Percentiles rank a stretch among this genome's conserved stretches.
These are phyloP conservation scores for Tetrapisispora pingtungensis DNA, from an alignment of 805 yeast species.

Conservation along the genomic window DNA sequence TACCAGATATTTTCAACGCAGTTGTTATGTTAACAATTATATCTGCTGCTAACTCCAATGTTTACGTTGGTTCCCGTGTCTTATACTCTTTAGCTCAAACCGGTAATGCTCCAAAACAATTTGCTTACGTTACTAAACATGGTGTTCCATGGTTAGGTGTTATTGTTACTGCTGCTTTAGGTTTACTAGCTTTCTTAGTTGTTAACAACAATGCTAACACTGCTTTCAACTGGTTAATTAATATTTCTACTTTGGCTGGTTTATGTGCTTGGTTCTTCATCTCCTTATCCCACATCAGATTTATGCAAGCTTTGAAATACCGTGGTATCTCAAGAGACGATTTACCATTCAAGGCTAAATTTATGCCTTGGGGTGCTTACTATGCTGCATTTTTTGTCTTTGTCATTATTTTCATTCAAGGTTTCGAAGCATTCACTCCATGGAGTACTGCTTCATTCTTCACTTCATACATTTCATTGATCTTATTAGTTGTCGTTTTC, in stretches of 20 bases:
- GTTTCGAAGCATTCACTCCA: conserved; percentile 52
- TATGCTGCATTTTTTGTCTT: conserved; percentile 45
- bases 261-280: conserved; percentile 59
- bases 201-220: conserved; percentile 39
- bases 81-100: conserved; percentile 53
- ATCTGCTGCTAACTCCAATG: conserved; percentile 71
- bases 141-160: conserved; percentile 59
- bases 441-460: conserved; percentile 45
- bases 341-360: conserved; percentile 57
- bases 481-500: conserved; percentile 44
- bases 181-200: conserved; percentile 49
- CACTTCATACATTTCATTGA: conserved; percentile 53
- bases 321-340: conserved; percentile 54
- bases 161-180: conserved; percentile 43
- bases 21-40: conserved; percentile 55
- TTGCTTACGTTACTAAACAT: conserved; percentile 40
- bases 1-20: conserved; percentile 66
- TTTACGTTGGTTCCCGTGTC: conserved; percentile 64
- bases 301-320: conserved; percentile 47
- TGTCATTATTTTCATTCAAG: conserved; percentile 59
- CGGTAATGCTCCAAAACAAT: conserved; percentile 49
- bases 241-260: conserved; percentile 59
- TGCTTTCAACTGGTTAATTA: conserved; percentile 58
- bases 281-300: conserved; percentile 49
- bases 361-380: conserved; percentile 56